Evolutionary conservation across 352 stramenopile genomes (phyloP).

Genomic region (Phytophthora brassicae): DNA sequence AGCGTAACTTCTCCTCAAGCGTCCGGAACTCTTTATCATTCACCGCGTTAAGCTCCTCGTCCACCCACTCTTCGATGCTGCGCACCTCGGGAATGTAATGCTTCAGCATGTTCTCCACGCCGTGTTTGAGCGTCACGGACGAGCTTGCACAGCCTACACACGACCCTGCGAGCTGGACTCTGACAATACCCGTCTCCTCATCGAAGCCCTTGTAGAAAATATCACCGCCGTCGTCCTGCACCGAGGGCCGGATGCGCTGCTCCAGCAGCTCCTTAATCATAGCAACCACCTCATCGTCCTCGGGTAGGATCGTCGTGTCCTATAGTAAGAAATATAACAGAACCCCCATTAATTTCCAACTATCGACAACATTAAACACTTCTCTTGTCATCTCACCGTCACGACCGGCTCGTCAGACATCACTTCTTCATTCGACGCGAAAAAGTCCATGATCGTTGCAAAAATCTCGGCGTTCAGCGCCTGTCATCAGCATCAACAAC

Average conservation of each 20-base stretch:
- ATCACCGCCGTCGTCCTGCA: slow-evolving; percentile 99
- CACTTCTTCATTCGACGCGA: slow-evolving; percentile 85
- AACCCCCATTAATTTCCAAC: neutral
- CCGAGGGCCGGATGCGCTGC: slow-evolving; percentile 96
- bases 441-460: slow-evolving; percentile 98
- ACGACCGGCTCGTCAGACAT: slow-evolving; percentile 88
- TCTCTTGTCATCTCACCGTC: slow-evolving; percentile 45
- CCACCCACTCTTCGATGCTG: slow-evolving; percentile 76
- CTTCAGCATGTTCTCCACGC: slow-evolving; percentile 99
- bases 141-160: slow-evolving; percentile 98
- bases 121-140: slow-evolving; percentile 98
- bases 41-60: slow-evolving; percentile 77
- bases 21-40: slow-evolving; percentile 84
- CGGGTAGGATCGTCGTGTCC: slow-evolving; percentile 94
- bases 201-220: slow-evolving; percentile 99
- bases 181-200: slow-evolving; percentile 91
- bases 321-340: slow-evolving; percentile 26
- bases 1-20: slow-evolving; percentile 82
- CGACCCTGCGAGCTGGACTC: slow-evolving; percentile 91
- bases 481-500: slow-evolving; percentile 31
- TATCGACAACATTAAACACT: neutral
- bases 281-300: slow-evolving; percentile 97
- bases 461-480: slow-evolving; percentile 93
- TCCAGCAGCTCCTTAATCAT: slow-evolving; percentile 99
- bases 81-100: slow-evolving; percentile 99